Percentiles rank a stretch among this genome's conserved stretches.
Evolutionary conservation across 352 stramenopile genomes (phyloP).

Genomic region (Globisporangium polare): DNA sequence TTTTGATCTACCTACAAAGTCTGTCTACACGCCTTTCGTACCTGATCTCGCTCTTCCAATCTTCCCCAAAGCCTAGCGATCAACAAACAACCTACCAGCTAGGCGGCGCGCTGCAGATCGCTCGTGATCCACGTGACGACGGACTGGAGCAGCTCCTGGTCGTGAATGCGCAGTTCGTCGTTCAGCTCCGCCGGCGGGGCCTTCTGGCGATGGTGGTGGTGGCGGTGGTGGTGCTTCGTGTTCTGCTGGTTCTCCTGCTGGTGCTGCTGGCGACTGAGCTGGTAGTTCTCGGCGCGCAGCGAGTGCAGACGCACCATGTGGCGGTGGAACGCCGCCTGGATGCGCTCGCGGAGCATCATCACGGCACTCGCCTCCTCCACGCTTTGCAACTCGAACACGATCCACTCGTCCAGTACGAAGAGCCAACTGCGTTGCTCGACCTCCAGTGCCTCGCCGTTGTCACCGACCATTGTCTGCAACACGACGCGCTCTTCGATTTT

Average conservation of each 20-base stretch:
- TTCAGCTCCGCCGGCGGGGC: not conserved
- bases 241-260: conserved; percentile 8
- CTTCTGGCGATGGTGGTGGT: not conserved
- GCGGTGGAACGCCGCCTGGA: conserved; percentile 58
- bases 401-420: conserved; percentile 72
- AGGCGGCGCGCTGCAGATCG: conserved; percentile 28
- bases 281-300: conserved; percentile 20
- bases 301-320: conserved; percentile 62
- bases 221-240: not conserved
- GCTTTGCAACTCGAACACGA: conserved; percentile 54
- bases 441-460: conserved; percentile 17
- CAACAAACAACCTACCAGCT: too few species aligned
- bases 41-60: not conserved
- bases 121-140: conserved; percentile 49
- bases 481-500: conserved; percentile 29
- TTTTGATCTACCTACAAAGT: not conserved
- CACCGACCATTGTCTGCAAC: conserved; percentile 21
- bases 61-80: too few species aligned
- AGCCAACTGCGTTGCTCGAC: conserved; percentile 29
- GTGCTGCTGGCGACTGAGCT: conserved; percentile 8
- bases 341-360: conserved; percentile 45
- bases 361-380: conserved; percentile 43
- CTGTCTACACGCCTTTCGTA: not conserved
- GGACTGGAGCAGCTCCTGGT: conserved; percentile 43
- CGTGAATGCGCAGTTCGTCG: conserved; percentile 33